Conservation (phyloP, 2,329 filamentous ascomycete species). For the Exserohilum turcica region DNA sequence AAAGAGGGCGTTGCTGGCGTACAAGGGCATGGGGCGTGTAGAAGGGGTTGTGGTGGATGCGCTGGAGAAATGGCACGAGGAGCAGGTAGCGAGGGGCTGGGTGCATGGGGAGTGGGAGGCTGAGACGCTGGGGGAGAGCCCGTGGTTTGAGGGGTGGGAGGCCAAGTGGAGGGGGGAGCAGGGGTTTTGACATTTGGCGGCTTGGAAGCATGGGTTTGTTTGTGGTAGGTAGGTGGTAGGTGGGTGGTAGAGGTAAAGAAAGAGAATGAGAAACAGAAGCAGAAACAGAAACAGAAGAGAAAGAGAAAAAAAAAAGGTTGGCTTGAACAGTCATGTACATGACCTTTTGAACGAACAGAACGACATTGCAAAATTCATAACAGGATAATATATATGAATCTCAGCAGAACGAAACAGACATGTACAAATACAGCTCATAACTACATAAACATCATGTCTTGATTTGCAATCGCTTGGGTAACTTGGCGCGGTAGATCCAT, state of each 20-base stretch:
- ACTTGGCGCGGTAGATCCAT: slow-evolving; percentile 26
- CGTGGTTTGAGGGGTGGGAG: slow-evolving; percentile 78
- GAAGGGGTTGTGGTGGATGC: slow-evolving; percentile 72
- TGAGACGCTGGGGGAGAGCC: slow-evolving; percentile 72
- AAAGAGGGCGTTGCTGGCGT: slow-evolving; percentile 73
- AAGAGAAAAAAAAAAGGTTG: too few species aligned
- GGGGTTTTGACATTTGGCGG: too few species aligned
- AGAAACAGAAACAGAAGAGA: too few species aligned
- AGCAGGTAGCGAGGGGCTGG: slow-evolving; percentile 68
- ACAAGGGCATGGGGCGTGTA: slow-evolving; percentile 82
- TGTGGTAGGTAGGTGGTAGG: too few species aligned
- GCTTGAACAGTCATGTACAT: too few species aligned
- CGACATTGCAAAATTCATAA: too few species aligned
- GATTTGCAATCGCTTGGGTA: slow-evolving; percentile 21
- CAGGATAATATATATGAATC: too few species aligned
- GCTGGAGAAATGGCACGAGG: slow-evolving; percentile 65
- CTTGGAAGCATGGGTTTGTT: too few species aligned
- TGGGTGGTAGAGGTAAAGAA: too few species aligned
- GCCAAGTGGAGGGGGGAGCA: slow-evolving; percentile 72
- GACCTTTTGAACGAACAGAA: too few species aligned
- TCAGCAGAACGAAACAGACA: too few species aligned
- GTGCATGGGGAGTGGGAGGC: slow-evolving; percentile 68
- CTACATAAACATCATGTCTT: background rate
- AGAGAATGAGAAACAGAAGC: too few species aligned
- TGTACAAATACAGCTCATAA: background rate